phyloP scores from a whole-genome alignment of 2,329 filamentous ascomycete genomes.

The Hypoxylon sp. region DNA sequence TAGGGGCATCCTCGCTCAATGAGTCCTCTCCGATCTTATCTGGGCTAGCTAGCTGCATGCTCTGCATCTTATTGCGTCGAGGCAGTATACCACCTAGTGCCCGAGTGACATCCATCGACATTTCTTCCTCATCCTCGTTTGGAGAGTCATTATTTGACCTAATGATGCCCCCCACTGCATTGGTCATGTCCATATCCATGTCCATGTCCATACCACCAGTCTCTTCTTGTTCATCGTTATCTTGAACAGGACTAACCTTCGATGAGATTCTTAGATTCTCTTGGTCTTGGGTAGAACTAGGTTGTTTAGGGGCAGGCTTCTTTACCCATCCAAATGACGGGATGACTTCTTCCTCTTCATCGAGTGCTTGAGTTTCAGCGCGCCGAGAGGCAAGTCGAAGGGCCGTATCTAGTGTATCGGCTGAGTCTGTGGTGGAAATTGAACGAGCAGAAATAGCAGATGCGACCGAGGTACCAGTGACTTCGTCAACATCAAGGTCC shows the following conservation, averaged over 20 bases:
- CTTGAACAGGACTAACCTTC: constrained; percentile 48
- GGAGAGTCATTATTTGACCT: constrained; percentile 55
- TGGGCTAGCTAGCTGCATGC: constrained; percentile 44
- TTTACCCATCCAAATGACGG: constrained; percentile 83
- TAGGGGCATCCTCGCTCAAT: constrained; percentile 75
- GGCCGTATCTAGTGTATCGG: constrained; percentile 81
- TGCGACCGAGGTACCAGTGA: constrained; percentile 76
- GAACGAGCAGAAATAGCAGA: constrained; percentile 70
- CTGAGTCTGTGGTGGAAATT: constrained; percentile 73
- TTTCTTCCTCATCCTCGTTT: constrained; percentile 69
- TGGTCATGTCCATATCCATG: constrained; percentile 71
- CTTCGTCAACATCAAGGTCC: constrained; percentile 83
- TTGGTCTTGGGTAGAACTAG: constrained; percentile 57
- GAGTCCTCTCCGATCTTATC: constrained; percentile 55
- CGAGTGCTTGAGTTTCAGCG: constrained; percentile 80
- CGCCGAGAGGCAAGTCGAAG: constrained; percentile 80
- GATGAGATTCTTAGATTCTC: constrained; percentile 57
- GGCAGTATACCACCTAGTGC: constrained; percentile 84
- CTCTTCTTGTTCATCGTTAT: constrained; percentile 46
- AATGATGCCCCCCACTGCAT: constrained; percentile 69
- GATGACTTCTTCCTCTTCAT: constrained; percentile 78
- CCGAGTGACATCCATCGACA: constrained; percentile 95
- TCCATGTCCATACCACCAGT: constrained; percentile 59
- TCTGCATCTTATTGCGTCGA: constrained; percentile 53
- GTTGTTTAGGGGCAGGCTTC: constrained; percentile 61